These are phyloP conservation scores for Venustampulla echinocandica DNA, from an alignment of 495 filamentous ascomycete genomes.

Conservation along the genomic window DNA sequence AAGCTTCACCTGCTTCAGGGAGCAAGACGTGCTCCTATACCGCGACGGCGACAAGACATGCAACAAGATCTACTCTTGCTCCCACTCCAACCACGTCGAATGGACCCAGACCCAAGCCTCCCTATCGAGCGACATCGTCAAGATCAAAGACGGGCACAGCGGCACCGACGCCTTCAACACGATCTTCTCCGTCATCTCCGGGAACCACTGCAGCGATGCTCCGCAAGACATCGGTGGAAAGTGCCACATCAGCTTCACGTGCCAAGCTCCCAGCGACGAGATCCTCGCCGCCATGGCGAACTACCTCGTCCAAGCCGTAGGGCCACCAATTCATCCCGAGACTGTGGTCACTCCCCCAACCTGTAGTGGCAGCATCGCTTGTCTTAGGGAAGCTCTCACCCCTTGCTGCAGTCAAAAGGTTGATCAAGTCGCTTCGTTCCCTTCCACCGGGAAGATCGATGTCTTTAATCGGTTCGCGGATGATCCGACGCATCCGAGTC, in stretches of 20 bases:
- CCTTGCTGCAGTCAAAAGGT: neutral
- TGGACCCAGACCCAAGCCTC: neutral
- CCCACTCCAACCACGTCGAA: neutral
- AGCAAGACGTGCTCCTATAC: neutral
- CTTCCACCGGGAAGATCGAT: neutral
- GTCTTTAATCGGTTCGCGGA: neutral
- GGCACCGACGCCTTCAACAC: neutral
- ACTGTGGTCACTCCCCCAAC: neutral
- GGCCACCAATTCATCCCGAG: neutral
- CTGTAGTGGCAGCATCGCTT: neutral
- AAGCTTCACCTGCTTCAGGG: neutral
- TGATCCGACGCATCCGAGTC: neutral
- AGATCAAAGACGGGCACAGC: neutral
- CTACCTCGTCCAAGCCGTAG: neutral
- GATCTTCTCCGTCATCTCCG: neutral
- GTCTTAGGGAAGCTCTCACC: neutral
- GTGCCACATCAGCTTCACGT: neutral
- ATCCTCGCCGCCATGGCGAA: neutral
- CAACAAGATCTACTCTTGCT: neutral
- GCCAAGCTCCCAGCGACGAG: neutral
- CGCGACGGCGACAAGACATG: neutral
- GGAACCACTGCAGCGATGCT: neutral
- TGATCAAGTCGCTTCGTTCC: neutral
- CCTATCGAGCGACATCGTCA: neutral
- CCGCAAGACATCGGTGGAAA: neutral